Percentiles rank a stretch among this genome's conserved stretches.
Conservation (phyloP, 1,139 yeast genomes). For the Hyphopichia buzzinii region DNA sequence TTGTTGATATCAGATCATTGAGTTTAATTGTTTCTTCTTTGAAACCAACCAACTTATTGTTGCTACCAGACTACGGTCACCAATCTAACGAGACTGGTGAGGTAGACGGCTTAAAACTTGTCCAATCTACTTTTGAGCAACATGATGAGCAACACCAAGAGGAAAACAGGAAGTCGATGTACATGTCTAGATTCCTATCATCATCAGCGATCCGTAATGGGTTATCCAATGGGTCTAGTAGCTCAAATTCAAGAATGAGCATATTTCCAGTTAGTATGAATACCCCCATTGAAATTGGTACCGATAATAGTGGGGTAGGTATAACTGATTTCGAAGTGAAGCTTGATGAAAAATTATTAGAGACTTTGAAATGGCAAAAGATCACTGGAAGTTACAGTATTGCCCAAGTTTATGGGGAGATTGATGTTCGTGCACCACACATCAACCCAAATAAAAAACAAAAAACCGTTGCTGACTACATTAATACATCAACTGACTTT, state of each 20-base stretch:
- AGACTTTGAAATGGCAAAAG: conserved; percentile 75
- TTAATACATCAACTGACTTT: conserved; percentile 38
- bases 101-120: conserved; percentile 27
- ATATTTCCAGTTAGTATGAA: conserved; percentile 37
- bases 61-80: conserved; percentile 49
- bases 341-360: conserved; percentile 66
- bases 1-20: conserved; percentile 81
- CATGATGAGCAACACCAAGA: conserved; percentile 26
- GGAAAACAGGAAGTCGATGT: conserved; percentile 21
- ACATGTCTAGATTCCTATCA: conserved; percentile 30
- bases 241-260: conserved; percentile 23
- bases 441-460: conserved; percentile 13
- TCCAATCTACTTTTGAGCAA: conserved; percentile 29
- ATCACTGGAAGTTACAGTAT: conserved; percentile 78
- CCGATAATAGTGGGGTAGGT: conserved; percentile 35
- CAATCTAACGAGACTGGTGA: conserved; percentile 15
- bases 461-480: conserved; percentile 26
- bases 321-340: conserved; percentile 70
- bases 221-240: conserved; percentile 14
- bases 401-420: conserved; percentile 77
- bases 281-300: conserved; percentile 51
- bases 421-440: conserved; percentile 43
- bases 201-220: conserved; percentile 35
- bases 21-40: conserved; percentile 75
- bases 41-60: conserved; percentile 72